A percentile compares a stretch with the other conserved stretches of the same genome.
Conservation (phyloP, 2,329 filamentous ascomycete genomes). For the Phyllosticta capitalensis region DNA sequence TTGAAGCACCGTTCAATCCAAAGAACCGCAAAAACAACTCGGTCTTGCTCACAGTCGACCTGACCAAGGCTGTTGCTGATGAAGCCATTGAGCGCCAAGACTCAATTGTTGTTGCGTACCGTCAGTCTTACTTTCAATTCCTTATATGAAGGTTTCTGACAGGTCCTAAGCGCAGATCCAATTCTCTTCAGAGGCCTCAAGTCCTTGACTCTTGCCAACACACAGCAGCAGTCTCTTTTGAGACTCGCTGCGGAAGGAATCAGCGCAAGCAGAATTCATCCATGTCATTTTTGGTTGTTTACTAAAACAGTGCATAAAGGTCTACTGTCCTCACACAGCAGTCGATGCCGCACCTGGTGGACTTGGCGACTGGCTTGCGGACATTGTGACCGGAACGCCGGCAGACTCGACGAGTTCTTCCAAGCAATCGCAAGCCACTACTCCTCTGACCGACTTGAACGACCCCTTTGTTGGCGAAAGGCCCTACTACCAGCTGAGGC, state of each 20-base stretch:
- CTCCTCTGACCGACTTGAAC: conserved; percentile 17
- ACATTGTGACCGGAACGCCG: conserved; percentile 60
- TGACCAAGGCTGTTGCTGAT: conserved; percentile 79
- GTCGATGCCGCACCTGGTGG: conserved; percentile 79
- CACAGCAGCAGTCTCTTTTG: conserved; percentile 79
- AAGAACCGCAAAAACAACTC: conserved; percentile 51
- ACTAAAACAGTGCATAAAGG: conserved; percentile 17
- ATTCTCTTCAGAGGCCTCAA: conserved; percentile 95
- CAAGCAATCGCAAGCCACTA: conserved; percentile 11
- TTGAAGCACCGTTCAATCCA: conserved; percentile 57
- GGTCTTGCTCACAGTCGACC: conserved; percentile 76
- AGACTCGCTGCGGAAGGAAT: conserved; percentile 76
- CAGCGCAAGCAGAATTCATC: conserved; percentile 41
- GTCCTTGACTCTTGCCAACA: conserved; percentile 70
- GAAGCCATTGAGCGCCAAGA: conserved; percentile 73
- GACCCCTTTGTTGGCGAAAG: conserved; percentile 5
- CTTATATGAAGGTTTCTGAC: conserved; percentile 14
- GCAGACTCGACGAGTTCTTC: conserved; percentile 14
- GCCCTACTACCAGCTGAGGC: conserved; percentile 34
- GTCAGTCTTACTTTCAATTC: conserved; percentile 40
- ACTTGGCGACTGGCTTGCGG: conserved; percentile 88
- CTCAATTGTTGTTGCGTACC: conserved; percentile 81
- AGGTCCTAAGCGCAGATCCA: conserved; percentile 54
- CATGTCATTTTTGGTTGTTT: not conserved
- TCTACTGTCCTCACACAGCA: conserved; percentile 93